Base-by-base conservation (phyloP, 495 filamentous ascomycete species). In the Darksidea phi region DNA sequence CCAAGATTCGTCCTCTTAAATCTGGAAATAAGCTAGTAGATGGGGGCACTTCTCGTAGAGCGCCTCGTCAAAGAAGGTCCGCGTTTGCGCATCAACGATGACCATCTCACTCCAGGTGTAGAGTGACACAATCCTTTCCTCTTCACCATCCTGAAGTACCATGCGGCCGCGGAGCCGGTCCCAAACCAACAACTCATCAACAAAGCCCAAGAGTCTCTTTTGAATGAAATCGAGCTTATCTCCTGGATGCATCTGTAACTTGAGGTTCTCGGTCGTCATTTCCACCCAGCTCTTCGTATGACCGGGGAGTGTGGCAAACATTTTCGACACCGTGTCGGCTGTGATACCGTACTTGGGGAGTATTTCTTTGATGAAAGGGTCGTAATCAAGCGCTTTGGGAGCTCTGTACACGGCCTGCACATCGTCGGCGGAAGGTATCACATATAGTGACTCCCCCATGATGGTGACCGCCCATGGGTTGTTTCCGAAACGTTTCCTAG, bases 1-100 rank as follows among this genome's bases (percentile, higher is more conserved):
- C 71, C 72, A 75, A 26, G 48, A 67, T n/a, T 63, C 34, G 8
- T 67, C 46, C 24, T 74, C 72, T 52, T 64, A 75, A 6, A 21
- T 41, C 54, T 60, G 24, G 52, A 71, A 67, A 15, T 37, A 46
- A 7, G 37, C 20, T 11, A 59, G 18, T 12, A 74, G 38, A 13
- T 70, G 36, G 10, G 72, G 71, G 4, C 67, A 38, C n/a, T 69
- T 54, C 18, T 70, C 25, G 6, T 57, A 36, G n/a, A 75, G 28
- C 5, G 17, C 17, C 32, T 72, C 63, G 6, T 70, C 72, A 52
- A 66, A 75, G 46, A 67, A 70, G 13, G 68, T 28, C 6, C 25
- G 34, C 7, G 65, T 64, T 21, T 59, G 63, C 1, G 59, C 65
- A 45, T 63, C 45, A 1, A 73, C 15, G 7, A 74, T 52, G 15